Percentiles rank a stretch among this genome's conserved stretches.
phyloP scores from a whole-genome alignment of 2,329 filamentous ascomycete species.

The Bisporella sp. region DNA sequence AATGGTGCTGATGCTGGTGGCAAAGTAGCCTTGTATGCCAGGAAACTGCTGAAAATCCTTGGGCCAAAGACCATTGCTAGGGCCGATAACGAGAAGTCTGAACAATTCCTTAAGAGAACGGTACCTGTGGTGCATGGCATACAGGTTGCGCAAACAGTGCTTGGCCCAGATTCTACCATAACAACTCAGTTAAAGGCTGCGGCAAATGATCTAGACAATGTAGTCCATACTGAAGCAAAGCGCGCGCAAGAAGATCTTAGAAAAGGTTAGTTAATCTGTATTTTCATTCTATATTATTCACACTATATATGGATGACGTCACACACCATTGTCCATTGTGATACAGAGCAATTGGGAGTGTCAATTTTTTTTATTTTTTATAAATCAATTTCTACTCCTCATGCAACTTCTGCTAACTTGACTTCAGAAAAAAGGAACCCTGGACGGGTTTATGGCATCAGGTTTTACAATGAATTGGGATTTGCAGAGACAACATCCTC shows the following conservation, averaged over 20 bases:
- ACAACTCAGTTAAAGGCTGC: constrained; percentile 9
- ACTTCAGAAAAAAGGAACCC: no score
- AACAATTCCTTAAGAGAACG: constrained; percentile 22
- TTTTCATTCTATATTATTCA: not conserved
- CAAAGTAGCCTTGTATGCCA: constrained; percentile 33
- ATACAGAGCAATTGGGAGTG: no score
- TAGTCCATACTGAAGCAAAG: not conserved
- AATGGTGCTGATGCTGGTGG: constrained; percentile 32
- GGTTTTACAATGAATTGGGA: no score
- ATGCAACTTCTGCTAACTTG: no score
- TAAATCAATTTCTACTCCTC: no score
- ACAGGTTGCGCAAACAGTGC: constrained; percentile 29
- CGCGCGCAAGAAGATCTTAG: not conserved
- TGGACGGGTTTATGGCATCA: no score
- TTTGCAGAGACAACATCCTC: no score
- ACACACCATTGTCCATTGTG: no score
- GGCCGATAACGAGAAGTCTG: not conserved
- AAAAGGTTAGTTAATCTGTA: not conserved
- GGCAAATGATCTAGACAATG: constrained; percentile 3
- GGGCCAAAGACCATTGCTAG: not conserved
- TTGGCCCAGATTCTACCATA: constrained; percentile 11
- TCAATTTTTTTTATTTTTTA: no score
- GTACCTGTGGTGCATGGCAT: constrained; percentile 35
- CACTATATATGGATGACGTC: no score
- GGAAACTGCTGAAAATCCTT: constrained; percentile 15